phyloP scores from a whole-genome alignment of 108 stramenopile genomes.

The Skeletonema grethae region DNA sequence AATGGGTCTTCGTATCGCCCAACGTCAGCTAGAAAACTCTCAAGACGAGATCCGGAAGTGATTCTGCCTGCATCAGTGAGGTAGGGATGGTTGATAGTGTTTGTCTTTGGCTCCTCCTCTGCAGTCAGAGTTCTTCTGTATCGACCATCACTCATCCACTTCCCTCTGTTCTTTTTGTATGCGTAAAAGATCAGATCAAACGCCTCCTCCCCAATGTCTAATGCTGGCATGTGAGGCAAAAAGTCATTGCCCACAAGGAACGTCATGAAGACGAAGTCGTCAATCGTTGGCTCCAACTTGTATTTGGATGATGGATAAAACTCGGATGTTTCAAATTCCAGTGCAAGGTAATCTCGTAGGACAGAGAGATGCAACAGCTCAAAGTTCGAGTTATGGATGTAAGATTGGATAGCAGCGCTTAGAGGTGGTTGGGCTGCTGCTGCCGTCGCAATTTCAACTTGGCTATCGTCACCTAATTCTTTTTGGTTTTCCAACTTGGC shows the following conservation, averaged over 20 bases:
- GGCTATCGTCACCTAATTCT: background rate
- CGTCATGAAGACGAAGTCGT: constrained; percentile 99
- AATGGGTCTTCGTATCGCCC: constrained; percentile 78
- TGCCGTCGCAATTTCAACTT: background rate
- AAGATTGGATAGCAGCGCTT: constrained; percentile 44
- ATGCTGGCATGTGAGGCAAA: constrained; percentile 95
- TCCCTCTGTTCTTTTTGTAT: constrained; percentile 80
- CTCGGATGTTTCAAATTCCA: constrained; percentile 85
- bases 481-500: constrained; percentile 56
- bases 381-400: constrained; percentile 89
- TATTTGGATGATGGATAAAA: constrained; percentile 62
- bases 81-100: constrained; percentile 66
- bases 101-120: background rate
- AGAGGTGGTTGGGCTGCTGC: constrained; percentile 24
- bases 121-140: constrained; percentile 19
- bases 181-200: constrained; percentile 93
- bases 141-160: constrained; percentile 68
- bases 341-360: constrained; percentile 93
- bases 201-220: constrained; percentile 96
- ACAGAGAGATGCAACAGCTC: constrained; percentile 95
- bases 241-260: constrained; percentile 99
- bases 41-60: constrained; percentile 66
- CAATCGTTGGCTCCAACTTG: constrained; percentile 91
- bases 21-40: constrained; percentile 68
- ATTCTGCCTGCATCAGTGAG: constrained; percentile 90